Percentiles rank a stretch among this genome's conserved stretches.
Evolutionary conservation across 768 basidiomycete genomes (phyloP).

Genomic region (Lentinula aciculospora): DNA sequence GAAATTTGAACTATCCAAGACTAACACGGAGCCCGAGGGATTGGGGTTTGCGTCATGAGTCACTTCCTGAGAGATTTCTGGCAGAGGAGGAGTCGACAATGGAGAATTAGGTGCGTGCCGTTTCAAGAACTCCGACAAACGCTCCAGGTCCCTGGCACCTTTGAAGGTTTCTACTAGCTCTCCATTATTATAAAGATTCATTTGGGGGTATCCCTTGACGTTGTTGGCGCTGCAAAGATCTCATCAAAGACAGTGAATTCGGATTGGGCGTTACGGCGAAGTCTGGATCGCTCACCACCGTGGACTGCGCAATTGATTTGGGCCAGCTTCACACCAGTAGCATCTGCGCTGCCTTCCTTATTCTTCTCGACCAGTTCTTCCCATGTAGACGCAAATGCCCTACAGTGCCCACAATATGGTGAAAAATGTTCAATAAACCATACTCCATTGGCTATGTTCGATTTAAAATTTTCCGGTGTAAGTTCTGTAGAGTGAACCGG

Average conservation of each 20-base stretch:
- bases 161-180: constrained; percentile 51
- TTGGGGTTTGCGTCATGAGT: constrained; percentile 22
- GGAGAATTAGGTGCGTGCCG: constrained; percentile 26
- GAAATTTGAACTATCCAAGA: constrained; percentile 32
- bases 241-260: constrained; percentile 23
- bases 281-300: constrained; percentile 52
- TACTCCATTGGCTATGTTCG: constrained; percentile 47
- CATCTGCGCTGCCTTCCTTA: constrained; percentile 29
- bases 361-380: constrained; percentile 52
- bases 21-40: constrained; percentile 29
- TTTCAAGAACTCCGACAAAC: constrained; percentile 52
- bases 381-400: constrained; percentile 80
- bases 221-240: constrained; percentile 75
- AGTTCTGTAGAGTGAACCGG: constrained; percentile 8
- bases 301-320: constrained; percentile 78
- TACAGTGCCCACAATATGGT: constrained; percentile 81
- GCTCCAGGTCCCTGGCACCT: constrained; percentile 45
- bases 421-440: constrained; percentile 89
- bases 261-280: not conserved
- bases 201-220: constrained; percentile 68
- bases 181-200: constrained; percentile 71
- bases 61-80: not conserved
- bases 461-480: constrained; percentile 50
- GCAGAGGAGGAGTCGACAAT: constrained; percentile 12
- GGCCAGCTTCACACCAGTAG: constrained; percentile 52